Conservation (phyloP, 164 flowering plant species). For the Magnolia officinalis region DNA sequence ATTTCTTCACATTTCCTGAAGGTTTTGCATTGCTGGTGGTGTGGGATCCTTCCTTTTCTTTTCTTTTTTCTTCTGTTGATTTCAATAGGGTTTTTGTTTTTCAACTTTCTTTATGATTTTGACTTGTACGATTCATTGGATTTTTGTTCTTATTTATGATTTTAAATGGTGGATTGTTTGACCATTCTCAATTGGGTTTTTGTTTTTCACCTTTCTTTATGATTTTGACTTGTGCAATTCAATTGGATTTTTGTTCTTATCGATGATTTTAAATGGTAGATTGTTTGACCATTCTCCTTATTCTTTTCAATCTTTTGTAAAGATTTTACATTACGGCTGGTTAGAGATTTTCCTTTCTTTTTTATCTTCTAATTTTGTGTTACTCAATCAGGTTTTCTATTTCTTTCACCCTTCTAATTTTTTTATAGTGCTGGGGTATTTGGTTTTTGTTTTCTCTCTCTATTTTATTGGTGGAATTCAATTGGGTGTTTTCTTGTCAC, state of each 20-base stretch:
- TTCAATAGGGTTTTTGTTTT: neutral
- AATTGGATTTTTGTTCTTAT: neutral
- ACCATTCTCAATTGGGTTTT: neutral
- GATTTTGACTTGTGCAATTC: neutral
- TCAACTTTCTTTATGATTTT: neutral
- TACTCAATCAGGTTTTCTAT: neutral
- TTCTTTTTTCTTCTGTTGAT: too few relatives aligned
- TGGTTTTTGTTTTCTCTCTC: neutral
- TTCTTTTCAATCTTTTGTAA: neutral
- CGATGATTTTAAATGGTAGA: neutral
- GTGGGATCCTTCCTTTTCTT: neutral
- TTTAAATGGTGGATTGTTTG: neutral
- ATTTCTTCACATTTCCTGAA: neutral
- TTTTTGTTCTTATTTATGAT: neutral
- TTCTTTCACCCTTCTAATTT: neutral
- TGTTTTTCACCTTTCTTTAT: neutral
- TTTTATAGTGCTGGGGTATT: neutral
- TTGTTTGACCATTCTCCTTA: neutral
- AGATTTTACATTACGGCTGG: neutral
- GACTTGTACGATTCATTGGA: neutral
- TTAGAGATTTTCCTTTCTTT: neutral
- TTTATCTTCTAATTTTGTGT: neutral
- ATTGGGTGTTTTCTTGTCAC: constrained; percentile 2
- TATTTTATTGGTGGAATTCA: neutral
- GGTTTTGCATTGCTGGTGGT: neutral